phyloP scores from a whole-genome alignment of 2,329 filamentous ascomycete genomes.

The Pseudogymnoascus sp. region DNA sequence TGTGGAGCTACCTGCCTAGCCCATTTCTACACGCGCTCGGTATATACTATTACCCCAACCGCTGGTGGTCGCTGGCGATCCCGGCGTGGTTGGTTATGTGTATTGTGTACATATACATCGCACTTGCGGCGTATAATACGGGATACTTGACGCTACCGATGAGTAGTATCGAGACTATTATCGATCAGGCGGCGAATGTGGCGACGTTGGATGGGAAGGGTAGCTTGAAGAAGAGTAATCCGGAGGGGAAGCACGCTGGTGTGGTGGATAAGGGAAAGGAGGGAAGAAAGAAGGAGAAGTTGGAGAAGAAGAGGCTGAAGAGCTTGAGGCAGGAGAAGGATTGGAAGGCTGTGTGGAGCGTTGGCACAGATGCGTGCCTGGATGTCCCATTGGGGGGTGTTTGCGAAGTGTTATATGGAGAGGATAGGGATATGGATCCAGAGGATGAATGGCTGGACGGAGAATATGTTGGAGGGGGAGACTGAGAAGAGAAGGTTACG shows the following conservation, averaged over 20 bases:
- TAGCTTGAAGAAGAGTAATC: slow-evolving; percentile 33
- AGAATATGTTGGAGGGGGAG: slow-evolving; percentile 12
- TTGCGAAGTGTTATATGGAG: slow-evolving; percentile 86
- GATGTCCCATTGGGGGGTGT: slow-evolving; percentile 92
- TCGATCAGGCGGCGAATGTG: slow-evolving; percentile 82
- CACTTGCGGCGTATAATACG: slow-evolving; percentile 83
- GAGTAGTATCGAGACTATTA: slow-evolving; percentile 75
- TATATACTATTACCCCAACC: slow-evolving; percentile 93
- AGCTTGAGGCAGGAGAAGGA: slow-evolving; percentile 39
- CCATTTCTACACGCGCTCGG: slow-evolving; percentile 88
- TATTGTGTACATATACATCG: slow-evolving; percentile 88
- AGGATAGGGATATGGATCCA: slow-evolving; percentile 34
- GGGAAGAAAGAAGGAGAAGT: slow-evolving; percentile 30
- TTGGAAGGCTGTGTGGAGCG: slow-evolving; percentile 81
- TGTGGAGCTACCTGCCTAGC: slow-evolving; percentile 80
- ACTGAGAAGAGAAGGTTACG: background rate
- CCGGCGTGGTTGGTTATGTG: slow-evolving; percentile 85
- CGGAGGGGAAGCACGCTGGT: slow-evolving; percentile 27
- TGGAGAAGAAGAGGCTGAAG: slow-evolving; percentile 30
- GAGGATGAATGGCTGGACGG: slow-evolving; percentile 11
- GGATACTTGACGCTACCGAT: slow-evolving; percentile 79
- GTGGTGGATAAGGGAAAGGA: slow-evolving; percentile 31
- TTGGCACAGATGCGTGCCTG: slow-evolving; percentile 94
- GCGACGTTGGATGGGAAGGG: slow-evolving; percentile 73
- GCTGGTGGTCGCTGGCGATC: slow-evolving; percentile 94